Percentiles rank a stretch among this genome's conserved stretches.
phyloP scores from a whole-genome alignment of 139 green algal genomes.

The Tetradesmus obliquus region DNA sequence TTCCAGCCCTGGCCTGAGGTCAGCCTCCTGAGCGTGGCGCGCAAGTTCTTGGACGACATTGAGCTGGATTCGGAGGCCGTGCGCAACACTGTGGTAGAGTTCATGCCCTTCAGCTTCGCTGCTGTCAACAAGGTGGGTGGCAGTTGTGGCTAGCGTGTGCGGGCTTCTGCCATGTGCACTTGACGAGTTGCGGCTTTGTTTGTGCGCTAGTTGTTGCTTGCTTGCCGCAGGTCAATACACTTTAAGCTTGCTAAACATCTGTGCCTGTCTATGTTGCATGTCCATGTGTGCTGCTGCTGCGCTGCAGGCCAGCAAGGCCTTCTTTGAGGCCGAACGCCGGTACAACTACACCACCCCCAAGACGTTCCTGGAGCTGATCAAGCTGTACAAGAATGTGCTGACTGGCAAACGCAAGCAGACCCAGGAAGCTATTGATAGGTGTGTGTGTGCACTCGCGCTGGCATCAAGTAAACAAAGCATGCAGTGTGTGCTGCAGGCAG shows the following conservation, averaged over 20 bases:
- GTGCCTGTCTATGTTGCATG: background rate
- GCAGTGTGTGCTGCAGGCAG: background rate
- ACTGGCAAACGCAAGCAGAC: constrained; percentile 69
- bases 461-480: background rate
- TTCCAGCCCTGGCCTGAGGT: constrained; percentile 80
- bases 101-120: constrained; percentile 90
- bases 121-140: constrained; percentile 73
- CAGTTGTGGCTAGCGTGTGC: background rate
- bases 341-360: constrained; percentile 94
- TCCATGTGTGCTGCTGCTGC: background rate
- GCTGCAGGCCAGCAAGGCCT: constrained; percentile 63
- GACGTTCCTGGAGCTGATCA: constrained; percentile 93
- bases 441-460: constrained; percentile 3
- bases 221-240: background rate
- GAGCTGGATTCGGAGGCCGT: constrained; percentile 65
- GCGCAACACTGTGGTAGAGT: constrained; percentile 81
- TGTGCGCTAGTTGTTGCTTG: background rate
- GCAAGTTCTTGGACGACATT: constrained; percentile 88
- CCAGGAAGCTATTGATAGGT: constrained; percentile 66
- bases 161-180: background rate
- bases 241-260: background rate
- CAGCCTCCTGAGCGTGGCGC: constrained; percentile 84
- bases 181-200: background rate
- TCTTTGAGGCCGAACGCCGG: constrained; percentile 78
- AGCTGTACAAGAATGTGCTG: constrained; percentile 91